A percentile compares a stretch with the other conserved stretches of the same genome.
These are phyloP conservation scores for Sambucus nigra DNA, from an alignment of 129 eudicot genomes.

Conservation along the genomic window DNA sequence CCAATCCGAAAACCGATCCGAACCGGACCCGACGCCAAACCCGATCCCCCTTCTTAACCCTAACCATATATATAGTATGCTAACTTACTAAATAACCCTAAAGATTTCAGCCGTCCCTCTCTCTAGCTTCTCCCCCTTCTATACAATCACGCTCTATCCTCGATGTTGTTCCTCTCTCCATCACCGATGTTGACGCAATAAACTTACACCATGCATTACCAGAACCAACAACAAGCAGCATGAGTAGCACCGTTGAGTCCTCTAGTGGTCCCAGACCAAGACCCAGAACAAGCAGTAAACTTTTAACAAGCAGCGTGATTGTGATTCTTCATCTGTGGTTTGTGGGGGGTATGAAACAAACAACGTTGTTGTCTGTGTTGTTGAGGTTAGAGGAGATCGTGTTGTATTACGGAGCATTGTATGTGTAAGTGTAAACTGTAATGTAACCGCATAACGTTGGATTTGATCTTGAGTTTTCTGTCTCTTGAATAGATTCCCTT, in stretches of 20 bases:
- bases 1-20: no score
- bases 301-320: constrained; percentile 26
- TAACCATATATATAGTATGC: no score
- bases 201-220: constrained; percentile 7
- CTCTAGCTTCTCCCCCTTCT: no score
- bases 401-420: constrained; percentile 9
- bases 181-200: constrained; percentile 9
- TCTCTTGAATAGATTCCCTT: constrained; percentile 9
- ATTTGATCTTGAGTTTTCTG: constrained; percentile 15
- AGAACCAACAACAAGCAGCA: constrained; percentile 40
- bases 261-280: constrained; percentile 37
- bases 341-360: constrained; percentile 9
- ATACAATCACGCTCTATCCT: no score
- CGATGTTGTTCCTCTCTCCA: constrained; percentile 10
- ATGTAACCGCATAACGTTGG: constrained; percentile 12
- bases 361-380: constrained; percentile 7
- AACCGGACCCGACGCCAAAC: no score
- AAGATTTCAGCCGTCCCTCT: no score
- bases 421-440: no score
- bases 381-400: constrained; percentile 9
- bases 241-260: constrained; percentile 63
- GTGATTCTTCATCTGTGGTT: constrained; percentile 51
- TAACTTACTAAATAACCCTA: no score
- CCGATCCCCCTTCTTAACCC: no score
- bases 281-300: constrained; percentile 7